These are phyloP conservation scores for Chlamydomonas sphaeroides DNA, from an alignment of 139 green algal genomes.

Conservation along the genomic window DNA sequence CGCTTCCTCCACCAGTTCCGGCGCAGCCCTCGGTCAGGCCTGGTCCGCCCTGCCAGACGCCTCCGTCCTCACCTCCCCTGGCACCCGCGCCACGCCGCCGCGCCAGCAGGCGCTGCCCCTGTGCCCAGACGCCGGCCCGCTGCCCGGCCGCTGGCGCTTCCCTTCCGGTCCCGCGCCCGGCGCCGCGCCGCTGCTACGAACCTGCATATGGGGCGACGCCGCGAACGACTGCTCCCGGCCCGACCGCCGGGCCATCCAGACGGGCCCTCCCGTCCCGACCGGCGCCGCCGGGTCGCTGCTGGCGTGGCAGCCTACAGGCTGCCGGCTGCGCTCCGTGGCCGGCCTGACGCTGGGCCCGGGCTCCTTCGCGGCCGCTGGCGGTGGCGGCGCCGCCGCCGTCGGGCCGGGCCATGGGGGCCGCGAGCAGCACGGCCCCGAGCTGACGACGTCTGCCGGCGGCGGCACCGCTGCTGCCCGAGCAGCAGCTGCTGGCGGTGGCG, in stretches of 20 bases:
- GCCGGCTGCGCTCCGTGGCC: conserved; percentile 7
- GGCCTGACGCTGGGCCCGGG: neutral
- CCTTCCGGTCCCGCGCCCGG: neutral
- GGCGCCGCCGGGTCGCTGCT: neutral
- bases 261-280: neutral
- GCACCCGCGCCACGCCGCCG: too few relatives aligned
- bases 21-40: too few relatives aligned
- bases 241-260: neutral
- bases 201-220: conserved; percentile 17
- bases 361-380: neutral
- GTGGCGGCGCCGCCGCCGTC: too few relatives aligned
- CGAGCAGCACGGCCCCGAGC: too few relatives aligned
- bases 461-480: too few relatives aligned
- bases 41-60: too few relatives aligned
- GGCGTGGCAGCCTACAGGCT: conserved; percentile 13
- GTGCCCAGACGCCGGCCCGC: conserved; percentile 1
- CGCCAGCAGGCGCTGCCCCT: conserved; percentile 20
- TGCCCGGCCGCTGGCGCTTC: conserved; percentile 17
- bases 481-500: too few relatives aligned
- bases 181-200: conserved; percentile 3
- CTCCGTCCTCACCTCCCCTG: too few relatives aligned
- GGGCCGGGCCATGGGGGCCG: too few relatives aligned
- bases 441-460: too few relatives aligned
- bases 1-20: too few relatives aligned
- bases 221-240: neutral